Conservation (phyloP, 73 alveolate species). For the Blepharisma stoltei region DNA sequence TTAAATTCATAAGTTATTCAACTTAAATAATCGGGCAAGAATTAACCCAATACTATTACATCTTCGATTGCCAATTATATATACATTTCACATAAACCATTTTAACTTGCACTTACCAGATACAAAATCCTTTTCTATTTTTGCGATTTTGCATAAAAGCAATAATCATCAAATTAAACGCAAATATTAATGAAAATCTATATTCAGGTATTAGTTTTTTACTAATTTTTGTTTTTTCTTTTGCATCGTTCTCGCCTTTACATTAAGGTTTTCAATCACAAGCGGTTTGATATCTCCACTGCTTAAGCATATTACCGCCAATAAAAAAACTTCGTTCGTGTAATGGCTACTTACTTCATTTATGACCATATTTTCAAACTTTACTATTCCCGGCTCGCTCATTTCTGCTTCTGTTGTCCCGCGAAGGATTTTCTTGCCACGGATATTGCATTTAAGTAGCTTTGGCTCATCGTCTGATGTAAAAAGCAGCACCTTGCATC, state of each 20-base stretch:
- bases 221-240: too few relatives aligned
- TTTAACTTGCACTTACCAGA: too few relatives aligned
- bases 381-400: background rate
- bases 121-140: too few relatives aligned
- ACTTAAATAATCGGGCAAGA: too few relatives aligned
- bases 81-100: too few relatives aligned
- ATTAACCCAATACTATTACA: too few relatives aligned
- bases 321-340: conserved; percentile 7
- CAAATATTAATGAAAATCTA: too few relatives aligned
- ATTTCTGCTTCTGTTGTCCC: conserved; percentile 17
- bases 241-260: background rate
- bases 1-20: too few relatives aligned
- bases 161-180: too few relatives aligned
- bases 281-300: background rate
- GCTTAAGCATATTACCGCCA: background rate
- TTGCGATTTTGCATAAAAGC: too few relatives aligned
- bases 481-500: background rate
- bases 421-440: conserved; percentile 18
- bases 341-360: conserved; percentile 19
- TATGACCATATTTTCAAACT: conserved; percentile 6
- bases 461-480: conserved; percentile 9
- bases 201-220: too few relatives aligned
- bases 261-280: background rate
- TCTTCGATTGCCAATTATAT: too few relatives aligned
- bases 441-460: background rate